A percentile compares a stretch with the other conserved stretches of the same genome.
Evolutionary conservation across 106 monocot genomes (phyloP).

Genomic region (Apostasia shenzhenica): DNA sequence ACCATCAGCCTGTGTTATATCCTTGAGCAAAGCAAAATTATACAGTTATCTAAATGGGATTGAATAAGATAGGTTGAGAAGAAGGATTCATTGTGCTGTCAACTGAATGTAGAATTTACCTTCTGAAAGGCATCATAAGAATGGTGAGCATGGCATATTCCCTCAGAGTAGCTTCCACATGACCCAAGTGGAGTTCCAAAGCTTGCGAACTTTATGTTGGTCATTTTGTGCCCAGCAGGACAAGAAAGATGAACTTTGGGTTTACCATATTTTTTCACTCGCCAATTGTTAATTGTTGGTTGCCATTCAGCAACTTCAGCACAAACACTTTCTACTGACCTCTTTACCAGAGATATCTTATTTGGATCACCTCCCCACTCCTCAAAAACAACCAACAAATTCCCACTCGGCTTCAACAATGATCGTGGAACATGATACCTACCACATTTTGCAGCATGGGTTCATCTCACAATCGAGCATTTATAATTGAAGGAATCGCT

Average conservation of each 20-base stretch:
- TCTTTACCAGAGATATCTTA: conserved; percentile 15
- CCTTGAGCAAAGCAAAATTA: conserved; percentile 4
- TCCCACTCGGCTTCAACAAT: conserved; percentile 13
- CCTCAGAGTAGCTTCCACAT: conserved; percentile 54
- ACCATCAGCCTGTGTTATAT: conserved; percentile 10
- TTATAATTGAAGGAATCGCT: not conserved
- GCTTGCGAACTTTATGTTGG: conserved; percentile 59
- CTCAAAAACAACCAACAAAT: conserved; percentile 26
- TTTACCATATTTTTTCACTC: conserved; percentile 16
- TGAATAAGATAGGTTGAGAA: too few relatives aligned
- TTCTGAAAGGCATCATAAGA: conserved; percentile 62
- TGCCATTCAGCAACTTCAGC: conserved; percentile 54
- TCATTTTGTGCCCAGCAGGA: conserved; percentile 45
- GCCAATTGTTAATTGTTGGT: conserved; percentile 25
- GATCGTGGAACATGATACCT: conserved; percentile 32
- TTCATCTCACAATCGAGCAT: not conserved
- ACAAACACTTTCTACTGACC: conserved; percentile 39
- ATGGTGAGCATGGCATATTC: conserved; percentile 57
- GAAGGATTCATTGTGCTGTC: not conserved
- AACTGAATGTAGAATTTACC: conserved; percentile 19
- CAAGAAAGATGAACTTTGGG: conserved; percentile 47
- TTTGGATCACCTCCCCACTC: conserved; percentile 24
- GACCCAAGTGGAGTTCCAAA: conserved; percentile 65
- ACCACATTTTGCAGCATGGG: not conserved
- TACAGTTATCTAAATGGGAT: not conserved